These are phyloP conservation scores for Astrocystis sublimbata DNA, from an alignment of 495 filamentous ascomycete genomes.

Conservation along the genomic window DNA sequence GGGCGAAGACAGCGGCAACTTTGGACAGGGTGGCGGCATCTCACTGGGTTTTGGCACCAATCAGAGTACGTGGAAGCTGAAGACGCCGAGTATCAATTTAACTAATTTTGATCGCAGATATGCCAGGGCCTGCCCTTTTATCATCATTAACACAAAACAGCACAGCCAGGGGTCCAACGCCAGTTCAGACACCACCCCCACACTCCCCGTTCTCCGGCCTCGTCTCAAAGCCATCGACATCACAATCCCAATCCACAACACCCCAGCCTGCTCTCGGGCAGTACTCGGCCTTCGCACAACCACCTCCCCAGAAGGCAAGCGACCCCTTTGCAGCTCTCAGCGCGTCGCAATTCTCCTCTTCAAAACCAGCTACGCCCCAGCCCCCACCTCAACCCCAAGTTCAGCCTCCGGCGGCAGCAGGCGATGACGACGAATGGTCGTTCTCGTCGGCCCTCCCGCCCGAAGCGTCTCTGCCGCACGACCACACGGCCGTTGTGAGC, in stretches of 20 bases:
- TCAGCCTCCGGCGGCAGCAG: slow-evolving; percentile 36
- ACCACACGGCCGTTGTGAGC: slow-evolving; percentile 50
- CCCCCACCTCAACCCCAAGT: slow-evolving; percentile 33
- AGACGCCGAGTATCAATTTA: not conserved
- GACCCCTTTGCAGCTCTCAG: slow-evolving; percentile 76
- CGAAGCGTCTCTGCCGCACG: slow-evolving; percentile 46
- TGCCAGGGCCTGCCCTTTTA: slow-evolving; percentile 64
- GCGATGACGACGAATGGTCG: slow-evolving; percentile 88
- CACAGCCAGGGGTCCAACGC: slow-evolving; percentile 47
- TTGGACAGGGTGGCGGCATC: slow-evolving; percentile 77
- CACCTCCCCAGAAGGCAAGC: slow-evolving; percentile 41
- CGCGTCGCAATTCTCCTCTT: slow-evolving; percentile 55
- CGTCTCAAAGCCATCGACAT: slow-evolving; percentile 41
- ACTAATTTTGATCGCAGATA: slow-evolving; percentile 42
- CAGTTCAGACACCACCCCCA: slow-evolving; percentile 42
- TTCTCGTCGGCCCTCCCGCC: slow-evolving; percentile 87
- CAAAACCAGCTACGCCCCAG: slow-evolving; percentile 41
- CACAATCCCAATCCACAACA: slow-evolving; percentile 47
- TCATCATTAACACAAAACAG: slow-evolving; percentile 63
- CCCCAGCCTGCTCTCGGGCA: slow-evolving; percentile 49
- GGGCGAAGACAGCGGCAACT: slow-evolving; percentile 46
- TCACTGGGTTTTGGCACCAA: slow-evolving; percentile 77
- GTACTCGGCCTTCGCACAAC: slow-evolving; percentile 46
- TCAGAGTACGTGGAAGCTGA: slow-evolving; percentile 49
- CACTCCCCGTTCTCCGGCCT: slow-evolving; percentile 66